phyloP scores from a whole-genome alignment of 2,329 filamentous ascomycete species.

The Tolypocladium nubicola region DNA sequence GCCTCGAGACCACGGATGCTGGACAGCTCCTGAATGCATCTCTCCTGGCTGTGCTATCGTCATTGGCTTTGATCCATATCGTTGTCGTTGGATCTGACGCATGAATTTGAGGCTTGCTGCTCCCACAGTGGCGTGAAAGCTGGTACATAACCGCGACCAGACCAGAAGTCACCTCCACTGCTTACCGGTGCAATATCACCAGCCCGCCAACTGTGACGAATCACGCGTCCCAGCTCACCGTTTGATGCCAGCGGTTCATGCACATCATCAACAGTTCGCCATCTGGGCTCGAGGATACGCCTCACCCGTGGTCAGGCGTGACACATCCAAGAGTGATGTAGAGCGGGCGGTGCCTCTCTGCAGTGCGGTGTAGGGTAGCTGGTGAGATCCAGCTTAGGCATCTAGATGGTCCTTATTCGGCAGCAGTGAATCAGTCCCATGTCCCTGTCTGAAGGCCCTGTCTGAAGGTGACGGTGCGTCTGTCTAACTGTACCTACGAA shows the following conservation, averaged over 20 bases:
- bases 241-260: background rate
- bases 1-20: background rate
- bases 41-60: background rate
- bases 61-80: background rate
- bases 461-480: background rate
- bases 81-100: background rate
- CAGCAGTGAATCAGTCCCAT: background rate
- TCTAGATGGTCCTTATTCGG: background rate
- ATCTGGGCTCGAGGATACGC: background rate
- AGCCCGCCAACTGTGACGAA: background rate
- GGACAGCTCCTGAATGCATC: no score
- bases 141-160: no score
- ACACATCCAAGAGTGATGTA: background rate
- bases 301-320: no score
- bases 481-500: background rate
- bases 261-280: background rate
- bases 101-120: background rate
- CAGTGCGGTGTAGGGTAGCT: background rate
- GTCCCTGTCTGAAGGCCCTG: background rate
- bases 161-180: no score
- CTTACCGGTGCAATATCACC: background rate
- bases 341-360: no score
- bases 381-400: no score
- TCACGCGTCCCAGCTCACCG: background rate
- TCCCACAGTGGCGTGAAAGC: background rate